Base-by-base conservation (phyloP, 768 basidiomycete genomes). In the Polyporus arcularius region DNA sequence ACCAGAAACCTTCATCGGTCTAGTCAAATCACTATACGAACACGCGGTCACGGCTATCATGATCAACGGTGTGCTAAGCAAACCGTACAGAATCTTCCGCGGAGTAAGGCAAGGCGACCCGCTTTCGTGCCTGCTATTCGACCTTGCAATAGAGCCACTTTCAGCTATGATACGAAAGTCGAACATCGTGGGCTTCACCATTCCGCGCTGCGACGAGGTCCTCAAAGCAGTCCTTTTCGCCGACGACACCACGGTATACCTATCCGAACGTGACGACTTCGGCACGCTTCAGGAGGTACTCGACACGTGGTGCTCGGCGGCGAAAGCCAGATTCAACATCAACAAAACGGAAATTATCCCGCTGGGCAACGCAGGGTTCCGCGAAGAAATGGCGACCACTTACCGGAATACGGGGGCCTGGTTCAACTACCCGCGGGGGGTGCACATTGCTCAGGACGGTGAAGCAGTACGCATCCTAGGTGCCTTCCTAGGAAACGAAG, bases 81-180 rank as follows among this genome's bases (percentile, higher is more conserved):
- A 53, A 12, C 35, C 58, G 1, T 76, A 68, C 54, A 50, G 56
- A 28, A 57, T 75, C 1, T 65, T 50, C 4, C 64, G 75, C 31
- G 78, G 78, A 0, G 74, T 77, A 0, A 10, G 72, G 5, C 78
- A 79, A 55, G 76, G 75, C 1, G 72, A 74, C 63, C 70, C 72
- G 2, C 57, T 75, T 0, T 74, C 71, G 0, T 76, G 75, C 62
- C 66, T 75, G 0, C 71, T 76, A 0, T 75, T 73, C 16, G 58
- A 73, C 57, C 35, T 74, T 0, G 71, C 74, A 0, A 75, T 74
- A 2, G 72, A 75, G 47, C 72, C 73, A 0, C 64, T 74, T 4
- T 68, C 72, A 1, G 31, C 53, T 6, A 56, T 58, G 26, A 45
- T 73, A 0, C 21, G 71, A n/a, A 43, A 59, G 18, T 56, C 65